Evolutionary conservation across 768 basidiomycete species (phyloP), one percentile per base, ranked within the genome.

Genomic region (Rhizopogon vulgaris): DNA sequence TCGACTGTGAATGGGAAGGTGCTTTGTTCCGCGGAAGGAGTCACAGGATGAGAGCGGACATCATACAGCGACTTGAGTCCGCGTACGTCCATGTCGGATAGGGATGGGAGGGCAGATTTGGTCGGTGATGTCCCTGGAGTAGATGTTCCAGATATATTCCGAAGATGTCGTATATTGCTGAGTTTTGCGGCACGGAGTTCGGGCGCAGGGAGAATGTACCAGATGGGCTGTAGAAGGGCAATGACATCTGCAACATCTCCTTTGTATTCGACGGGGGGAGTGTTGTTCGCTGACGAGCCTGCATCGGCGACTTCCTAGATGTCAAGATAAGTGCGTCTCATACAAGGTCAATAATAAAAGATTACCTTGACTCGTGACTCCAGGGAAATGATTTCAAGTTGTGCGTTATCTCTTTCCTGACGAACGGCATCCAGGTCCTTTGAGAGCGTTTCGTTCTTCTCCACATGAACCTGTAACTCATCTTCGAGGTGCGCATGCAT

Each of bases 71-170:
- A 68, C 68, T 94, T 94, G 63, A 96, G 82, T 5, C 90, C 79
- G 9, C 90, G 86, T 15, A 94, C 84, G 65, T 95, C 90, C 63
- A 94, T 76, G 42, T 94, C 87, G 22, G 87, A 89, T 37, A 92
- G 74, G 8, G 89, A 91, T 4, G 69, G 64, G 9, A 67, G 52
- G 3, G 73, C 58, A 53, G 40, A 63, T 63, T 42, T 69, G 51
- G 61, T 60, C 3, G 32, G 45, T 0, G 45, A 45, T 9, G 43
- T 61, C 42, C 66, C 60, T n/a, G 63, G 68, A 54, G 63, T 73
- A 42, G 60, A 69, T 30, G 63, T 70, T 1, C 76, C 75, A 1
- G 78, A 77, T 11, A 64, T 51, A 18, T 77, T 75, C 39, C 76
- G 80, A 69, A 76, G 78, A 47, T 69, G 69, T 51, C 77, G 76